A percentile compares a stretch with the other conserved stretches of the same genome.
phyloP scores from a whole-genome alignment of 1,284 basidiomycete species.

The Coniferiporia sulphurascens region DNA sequence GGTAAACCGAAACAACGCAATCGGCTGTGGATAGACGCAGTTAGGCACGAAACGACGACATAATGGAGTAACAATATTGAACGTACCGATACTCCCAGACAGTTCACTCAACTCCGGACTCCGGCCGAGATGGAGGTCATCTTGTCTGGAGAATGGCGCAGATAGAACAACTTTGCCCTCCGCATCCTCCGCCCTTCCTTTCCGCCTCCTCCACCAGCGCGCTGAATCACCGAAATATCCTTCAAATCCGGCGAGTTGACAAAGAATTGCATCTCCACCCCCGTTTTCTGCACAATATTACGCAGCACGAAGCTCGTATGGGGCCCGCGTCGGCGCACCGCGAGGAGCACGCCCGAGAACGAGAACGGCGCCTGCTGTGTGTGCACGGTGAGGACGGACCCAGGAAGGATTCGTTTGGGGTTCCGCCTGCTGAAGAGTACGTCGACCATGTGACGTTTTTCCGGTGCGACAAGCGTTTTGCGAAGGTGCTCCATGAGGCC shows the following conservation, averaged over 20 bases:
- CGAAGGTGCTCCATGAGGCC: conserved; percentile 76
- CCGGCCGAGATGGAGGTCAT: conserved; percentile 71
- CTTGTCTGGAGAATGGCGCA: conserved; percentile 74
- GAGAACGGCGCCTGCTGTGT: conserved; percentile 65
- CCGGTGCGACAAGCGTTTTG: conserved; percentile 57
- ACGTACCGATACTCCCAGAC: background rate
- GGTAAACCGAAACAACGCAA: too few relatives aligned
- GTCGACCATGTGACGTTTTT: conserved; percentile 62
- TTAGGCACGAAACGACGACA: background rate
- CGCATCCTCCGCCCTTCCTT: conserved; percentile 51
- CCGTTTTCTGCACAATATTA: conserved; percentile 84
- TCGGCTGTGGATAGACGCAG: too few relatives aligned
- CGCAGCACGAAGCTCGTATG: conserved; percentile 82
- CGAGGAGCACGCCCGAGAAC: conserved; percentile 85
- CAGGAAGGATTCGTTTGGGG: conserved; percentile 64
- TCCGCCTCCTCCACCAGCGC: conserved; percentile 41
- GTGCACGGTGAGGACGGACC: conserved; percentile 76
- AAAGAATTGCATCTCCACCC: conserved; percentile 88
- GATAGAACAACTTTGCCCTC: conserved; percentile 74
- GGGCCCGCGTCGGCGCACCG: conserved; percentile 72
- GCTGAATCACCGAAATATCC: conserved; percentile 72
- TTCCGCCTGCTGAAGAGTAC: conserved; percentile 69
- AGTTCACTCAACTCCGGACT: conserved; percentile 28
- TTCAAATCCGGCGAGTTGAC: conserved; percentile 81
- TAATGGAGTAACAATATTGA: background rate